Evolutionary conservation across 495 filamentous ascomycete genomes (phyloP).

Genomic region (Astrocystis sublimbata): DNA sequence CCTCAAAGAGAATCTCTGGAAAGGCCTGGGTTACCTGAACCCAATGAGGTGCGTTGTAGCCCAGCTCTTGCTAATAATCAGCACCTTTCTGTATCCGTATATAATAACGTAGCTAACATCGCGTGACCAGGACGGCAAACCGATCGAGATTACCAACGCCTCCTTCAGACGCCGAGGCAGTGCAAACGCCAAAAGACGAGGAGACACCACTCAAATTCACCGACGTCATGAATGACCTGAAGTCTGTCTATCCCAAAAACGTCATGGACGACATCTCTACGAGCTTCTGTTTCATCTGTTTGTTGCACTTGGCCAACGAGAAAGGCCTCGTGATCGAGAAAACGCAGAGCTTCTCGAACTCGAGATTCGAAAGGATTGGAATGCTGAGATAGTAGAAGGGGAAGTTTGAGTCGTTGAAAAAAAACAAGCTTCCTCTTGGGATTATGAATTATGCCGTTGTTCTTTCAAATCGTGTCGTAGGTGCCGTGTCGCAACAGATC

Average conservation of each 20-base stretch:
- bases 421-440: background rate
- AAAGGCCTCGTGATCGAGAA: conserved; percentile 78
- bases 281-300: conserved; percentile 93
- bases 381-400: conserved; percentile 51
- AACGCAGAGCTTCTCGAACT: conserved; percentile 57
- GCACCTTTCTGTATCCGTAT: background rate
- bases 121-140: conserved; percentile 27
- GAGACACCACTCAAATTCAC: conserved; percentile 74
- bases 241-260: conserved; percentile 79
- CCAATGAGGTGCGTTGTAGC: conserved; percentile 38
- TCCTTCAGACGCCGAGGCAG: conserved; percentile 21
- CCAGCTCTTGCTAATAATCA: background rate
- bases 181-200: conserved; percentile 32
- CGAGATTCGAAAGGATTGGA: conserved; percentile 57
- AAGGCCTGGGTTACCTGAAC: conserved; percentile 69
- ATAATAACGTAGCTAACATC: background rate
- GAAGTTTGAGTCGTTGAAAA: conserved; percentile 10
- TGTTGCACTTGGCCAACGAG: conserved; percentile 95
- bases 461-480: background rate
- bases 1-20: conserved; percentile 96
- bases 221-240: conserved; percentile 81
- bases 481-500: background rate
- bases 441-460: background rate
- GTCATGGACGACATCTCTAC: conserved; percentile 94
- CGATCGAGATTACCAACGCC: conserved; percentile 35